phyloP scores from a whole-genome alignment of 2,329 filamentous ascomycete species.

The Tolypocladium nubicola region DNA sequence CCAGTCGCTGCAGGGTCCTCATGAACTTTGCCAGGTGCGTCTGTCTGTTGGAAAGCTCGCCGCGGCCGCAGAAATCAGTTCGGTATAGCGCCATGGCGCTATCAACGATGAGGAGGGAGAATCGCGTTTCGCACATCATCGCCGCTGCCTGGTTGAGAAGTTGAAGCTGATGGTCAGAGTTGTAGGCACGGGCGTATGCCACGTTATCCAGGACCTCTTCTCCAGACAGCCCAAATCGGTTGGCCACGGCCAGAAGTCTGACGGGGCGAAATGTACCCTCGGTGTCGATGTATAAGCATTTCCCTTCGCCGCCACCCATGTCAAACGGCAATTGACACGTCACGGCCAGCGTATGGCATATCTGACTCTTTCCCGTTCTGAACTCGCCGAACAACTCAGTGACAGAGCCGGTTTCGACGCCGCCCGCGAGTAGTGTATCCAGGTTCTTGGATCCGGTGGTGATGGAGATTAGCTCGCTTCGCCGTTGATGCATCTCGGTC shows the following conservation, averaged over 20 bases:
- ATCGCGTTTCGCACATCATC: conserved; percentile 99
- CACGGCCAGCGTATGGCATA: conserved; percentile 96
- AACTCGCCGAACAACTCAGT: conserved; percentile 99
- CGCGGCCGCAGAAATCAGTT: conserved; percentile 93
- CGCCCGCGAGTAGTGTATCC: conserved; percentile 87
- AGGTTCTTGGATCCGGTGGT: conserved; percentile 97
- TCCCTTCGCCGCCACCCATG: conserved; percentile 97
- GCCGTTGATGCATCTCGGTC: conserved; percentile 95
- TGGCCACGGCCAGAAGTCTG: conserved; percentile 80
- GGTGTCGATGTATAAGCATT: conserved; percentile 97
- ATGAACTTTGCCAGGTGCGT: conserved; percentile 83
- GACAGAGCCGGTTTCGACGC: conserved; percentile 92
- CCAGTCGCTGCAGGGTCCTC: conserved; percentile 69
- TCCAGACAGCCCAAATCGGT: conserved; percentile 86
- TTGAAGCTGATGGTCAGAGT: conserved; percentile 94
- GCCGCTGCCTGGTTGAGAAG: conserved; percentile 87
- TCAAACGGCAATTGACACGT: conserved; percentile 97
- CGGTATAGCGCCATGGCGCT: conserved; percentile 92
- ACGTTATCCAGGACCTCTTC: conserved; percentile 98
- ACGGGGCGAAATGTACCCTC: conserved; percentile 96
- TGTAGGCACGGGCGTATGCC: conserved; percentile 95
- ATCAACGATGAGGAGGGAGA: conserved; percentile 91
- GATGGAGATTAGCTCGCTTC: conserved; percentile 95
- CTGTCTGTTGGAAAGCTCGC: conserved; percentile 89
- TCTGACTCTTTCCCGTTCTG: conserved; percentile 94